Evolutionary conservation across 805 yeast species (phyloP), one percentile per base, ranked within the genome.

Genomic region (Saccharomyces mikatae): DNA sequence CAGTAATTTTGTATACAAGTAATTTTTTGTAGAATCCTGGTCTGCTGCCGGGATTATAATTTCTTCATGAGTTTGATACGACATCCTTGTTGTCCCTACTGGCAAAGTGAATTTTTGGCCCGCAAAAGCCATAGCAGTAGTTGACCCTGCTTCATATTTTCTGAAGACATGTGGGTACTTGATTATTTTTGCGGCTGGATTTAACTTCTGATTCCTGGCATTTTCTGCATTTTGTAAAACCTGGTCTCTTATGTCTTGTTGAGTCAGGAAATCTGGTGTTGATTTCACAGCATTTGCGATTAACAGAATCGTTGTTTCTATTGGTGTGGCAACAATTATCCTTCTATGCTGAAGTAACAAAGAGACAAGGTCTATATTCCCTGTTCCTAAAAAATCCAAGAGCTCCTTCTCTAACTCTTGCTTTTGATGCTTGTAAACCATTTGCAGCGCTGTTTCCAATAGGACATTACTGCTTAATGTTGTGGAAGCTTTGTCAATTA

Each of bases 101-200:
- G 99, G 99, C 11, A 94, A 74, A 0, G 85, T 74, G 62, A 83
- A 87, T 63, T 85, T 86, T 56, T 86, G 86, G 1, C 97, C 97
- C 6, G 89, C 80, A 48, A 89, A 80, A 0, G 91, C 83, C n/a
- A 89, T 67, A 31, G 84, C 82, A 47, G 81, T 82, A 4, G 68
- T 54, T 10, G 61, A 60, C 6, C 87, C 84, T 0, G 84, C 82
- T 47, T 82, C 89, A 51, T 79, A 81, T 47, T 84, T 74, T 58
- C 87, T 81, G 69, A 78, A 94, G 1, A 94, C 97, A 71, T 95
- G 96, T 0, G 97, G 97, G 62, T 89, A 92, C 52, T 78, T 73
- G 21, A 78, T 78, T 41, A 73, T 75, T 4, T 74, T 66, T 13
- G 69, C 62, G 36, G 76, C 79, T 1, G 82, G 80, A 13, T 74